Evolutionary conservation across 2,329 filamentous ascomycete genomes (phyloP), one percentile per base, ranked within the genome.

Genomic region (Fusarium tupiense): DNA sequence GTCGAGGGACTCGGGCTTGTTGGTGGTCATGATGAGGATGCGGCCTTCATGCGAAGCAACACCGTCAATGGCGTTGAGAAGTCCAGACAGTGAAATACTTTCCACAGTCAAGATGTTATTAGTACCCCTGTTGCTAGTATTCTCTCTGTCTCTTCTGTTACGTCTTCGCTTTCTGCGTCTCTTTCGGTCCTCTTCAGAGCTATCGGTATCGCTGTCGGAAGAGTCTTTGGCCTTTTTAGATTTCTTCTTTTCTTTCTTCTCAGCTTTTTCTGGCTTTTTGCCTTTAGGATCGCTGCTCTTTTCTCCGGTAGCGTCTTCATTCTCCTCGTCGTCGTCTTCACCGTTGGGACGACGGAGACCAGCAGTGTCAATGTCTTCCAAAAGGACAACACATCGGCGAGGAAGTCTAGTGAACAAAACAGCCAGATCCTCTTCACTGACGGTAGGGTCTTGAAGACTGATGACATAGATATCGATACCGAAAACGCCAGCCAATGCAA

Each of bases 41-140:
- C 93, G 89, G 33, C 93, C 93, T 83, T 96, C 93, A 76, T 94
- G 92, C 7, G 91, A 93, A 3, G 92, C 92, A 3, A 95, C 93
- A 62, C 94, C 93, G 77, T 97, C 94, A 68, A 97, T 94, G 66
- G 92, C 92, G 81, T 97, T 97, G 59, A 97, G 87, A 3, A 97
- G 87, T 2, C 93, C 93, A 0, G 93, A 94, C 5, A 96, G 87
- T 2, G 92, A 93, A 74, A 95, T 94, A n/a, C 87, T 77, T 43
- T 83, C 78, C 24, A 75, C 24, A 41, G 75, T 12, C 41, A 79
- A 31, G 58, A 74, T 67, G 20, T 67, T 77, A 26, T 69, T 72
- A 64, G 72, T 67, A 37, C 64, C 81, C 41, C 82, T 76, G 61
- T 68, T 69, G 54, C 53, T 56, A 44, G 56, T 59, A 66, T 61